Conservation (phyloP, 2,329 filamentous ascomycete species). For the Hymenoscyphus occultus region DNA sequence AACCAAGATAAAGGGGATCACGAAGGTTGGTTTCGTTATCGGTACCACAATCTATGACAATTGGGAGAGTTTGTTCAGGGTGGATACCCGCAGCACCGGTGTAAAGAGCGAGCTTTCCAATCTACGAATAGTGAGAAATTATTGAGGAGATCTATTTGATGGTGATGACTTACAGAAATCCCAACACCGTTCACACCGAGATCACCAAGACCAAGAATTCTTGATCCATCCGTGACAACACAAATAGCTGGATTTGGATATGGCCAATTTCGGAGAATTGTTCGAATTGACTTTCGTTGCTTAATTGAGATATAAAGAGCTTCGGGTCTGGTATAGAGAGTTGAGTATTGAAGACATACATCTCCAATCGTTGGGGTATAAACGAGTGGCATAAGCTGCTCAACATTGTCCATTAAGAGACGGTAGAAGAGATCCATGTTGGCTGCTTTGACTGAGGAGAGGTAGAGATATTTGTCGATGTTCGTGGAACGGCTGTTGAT, state of each 20-base stretch:
- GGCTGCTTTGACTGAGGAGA: conserved; percentile 70
- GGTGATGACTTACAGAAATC: conserved; percentile 67
- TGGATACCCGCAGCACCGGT: conserved; percentile 93
- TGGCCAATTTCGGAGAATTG: conserved; percentile 91
- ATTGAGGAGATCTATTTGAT: background rate
- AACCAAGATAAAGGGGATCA: conserved; percentile 82
- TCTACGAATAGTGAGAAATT: conserved; percentile 41
- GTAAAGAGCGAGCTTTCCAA: conserved; percentile 94
- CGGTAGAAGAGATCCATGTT: conserved; percentile 83
- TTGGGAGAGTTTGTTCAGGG: conserved; percentile 76
- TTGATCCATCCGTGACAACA: conserved; percentile 92
- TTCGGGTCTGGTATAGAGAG: conserved; percentile 92
- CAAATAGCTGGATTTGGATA: conserved; percentile 88
- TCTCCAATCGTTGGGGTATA: conserved; percentile 93
- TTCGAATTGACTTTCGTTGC: conserved; percentile 84
- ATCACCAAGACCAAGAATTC: conserved; percentile 89
- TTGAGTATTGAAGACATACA: conserved; percentile 93
- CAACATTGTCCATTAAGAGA: conserved; percentile 71
- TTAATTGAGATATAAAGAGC: conserved; percentile 94
- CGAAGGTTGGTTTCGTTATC: conserved; percentile 64
- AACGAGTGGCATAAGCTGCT: conserved; percentile 78
- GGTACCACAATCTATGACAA: conserved; percentile 65
- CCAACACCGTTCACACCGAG: conserved; percentile 96
- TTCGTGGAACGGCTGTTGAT: conserved; percentile 65
- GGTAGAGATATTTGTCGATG: conserved; percentile 82